Evolutionary conservation across 495 filamentous ascomycete species (phyloP), one percentile per base, ranked within the genome.

Genomic region (Neurospora sp.): DNA sequence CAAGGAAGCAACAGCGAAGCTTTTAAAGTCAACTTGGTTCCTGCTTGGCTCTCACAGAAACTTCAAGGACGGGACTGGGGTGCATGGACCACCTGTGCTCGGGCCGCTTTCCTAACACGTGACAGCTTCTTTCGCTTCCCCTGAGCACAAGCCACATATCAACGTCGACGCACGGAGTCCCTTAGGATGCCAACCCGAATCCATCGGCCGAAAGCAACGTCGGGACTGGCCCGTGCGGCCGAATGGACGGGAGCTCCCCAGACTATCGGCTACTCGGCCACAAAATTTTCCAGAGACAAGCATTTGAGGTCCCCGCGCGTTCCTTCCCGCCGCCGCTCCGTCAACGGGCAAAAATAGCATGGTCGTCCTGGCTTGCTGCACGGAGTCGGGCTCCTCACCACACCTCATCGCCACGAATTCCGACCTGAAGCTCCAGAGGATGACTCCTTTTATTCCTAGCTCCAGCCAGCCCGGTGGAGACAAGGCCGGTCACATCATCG

Each of bases 401-500:
- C 54, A 62, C 28, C 54, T 66, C 28, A 19, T 66, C 31, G 54
- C 54, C 28, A 66, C 28, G 54, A 17, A 66, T 19, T 15, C 54
- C 15, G 28, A 34, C 54, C 13, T 36, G 28, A 19, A 66, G 54
- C 54, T 66, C 28, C 28, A 66, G 54, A 66, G 28, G 28, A 66
- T 66, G 54, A 66, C 54, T 66, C 54, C 28, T 66, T 62, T 66
- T 34, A 66, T 66, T 24, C 54, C 54, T 15, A 66, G 54, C 28
- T 66, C 54, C 31, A 17, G 28, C 28, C 54, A 74, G 71, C 72
- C 48, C 48, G 71, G 73, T 73, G 34, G 19, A 40, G n/a, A 71
- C 71, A 39, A 69, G 69, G 59, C 69, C 71, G 62, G 70, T 78
- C 76, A 78, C 76, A 76, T 74, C 76, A 78, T 78, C 62, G 34